Evolutionary conservation across 768 basidiomycete species (phyloP), one percentile per base, ranked within the genome.

Genomic region (Naganishia onofrii): DNA sequence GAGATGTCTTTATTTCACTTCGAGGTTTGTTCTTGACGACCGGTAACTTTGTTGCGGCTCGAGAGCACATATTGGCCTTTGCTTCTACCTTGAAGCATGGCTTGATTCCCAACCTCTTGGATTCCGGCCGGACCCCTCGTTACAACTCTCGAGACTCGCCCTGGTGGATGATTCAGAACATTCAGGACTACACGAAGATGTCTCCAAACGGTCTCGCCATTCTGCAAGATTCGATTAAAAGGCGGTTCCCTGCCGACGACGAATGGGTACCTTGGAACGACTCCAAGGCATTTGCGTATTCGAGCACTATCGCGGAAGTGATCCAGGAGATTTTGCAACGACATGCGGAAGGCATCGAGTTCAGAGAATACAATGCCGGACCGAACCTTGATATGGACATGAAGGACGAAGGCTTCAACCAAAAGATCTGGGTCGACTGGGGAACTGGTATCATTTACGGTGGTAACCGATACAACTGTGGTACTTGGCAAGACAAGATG

Each of bases 351-450:
- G 95, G 96, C 8, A 97, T 98, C 75, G 86, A 86, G 72, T 98
- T 99, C 84, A 87, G 93, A 69, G 96, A 99, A 82, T 86, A 97
- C 81, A 96, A 97, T 78, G 96, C 96, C 19, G 96, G 96, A 0
- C 89, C 93, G 7, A 91, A 93, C 75, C 87, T 99, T n/a, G 96
- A 99, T 78, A 89, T 87, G 88, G 93, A 99, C 81, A 99, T 99
- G 96, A 86, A 83, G 67, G 88, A 91, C 71, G 85, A 87, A 70
- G 96, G 96, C 0, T 99, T 99, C 83, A 86, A 95, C 79, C 92
- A 98, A 76, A 87, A 92, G 76, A 90, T 98, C 73, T 82, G 87
- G 29, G 93, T 97, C n/a, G 93, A 99, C 80, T 99, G 96, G 96
- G 84, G 85, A 74, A 97, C 92, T 0, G 96, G 96, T 1, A 80